phyloP scores from a whole-genome alignment of 257 asterid species.

The Sherardia arvensis region DNA sequence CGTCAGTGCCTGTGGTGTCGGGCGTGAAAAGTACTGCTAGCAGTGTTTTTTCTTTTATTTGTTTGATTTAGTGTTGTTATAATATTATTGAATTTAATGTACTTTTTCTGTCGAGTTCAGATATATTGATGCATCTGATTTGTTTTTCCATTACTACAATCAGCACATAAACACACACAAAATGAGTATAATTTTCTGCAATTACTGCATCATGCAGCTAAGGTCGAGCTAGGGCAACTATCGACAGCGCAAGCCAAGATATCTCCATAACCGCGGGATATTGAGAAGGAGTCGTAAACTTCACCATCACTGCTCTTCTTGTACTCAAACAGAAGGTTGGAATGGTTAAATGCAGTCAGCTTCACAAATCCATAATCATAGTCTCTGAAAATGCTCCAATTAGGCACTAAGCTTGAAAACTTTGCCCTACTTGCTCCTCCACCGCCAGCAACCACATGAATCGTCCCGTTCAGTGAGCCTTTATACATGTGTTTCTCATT shows the following conservation, averaged over 20 bases:
- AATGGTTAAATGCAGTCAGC: conserved; percentile 70
- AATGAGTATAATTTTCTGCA: too few relatives aligned
- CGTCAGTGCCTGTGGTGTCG: too few relatives aligned
- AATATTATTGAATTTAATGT: too few relatives aligned
- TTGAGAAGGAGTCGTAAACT: conserved; percentile 75
- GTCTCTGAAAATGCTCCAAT: conserved; percentile 75
- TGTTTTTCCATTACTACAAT: too few relatives aligned
- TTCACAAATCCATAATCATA: conserved; percentile 72
- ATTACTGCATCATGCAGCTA: too few relatives aligned
- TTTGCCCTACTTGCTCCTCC: conserved; percentile 77
- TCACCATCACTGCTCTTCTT: conserved; percentile 76
- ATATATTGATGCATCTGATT: too few relatives aligned
- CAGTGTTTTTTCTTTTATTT: too few relatives aligned
- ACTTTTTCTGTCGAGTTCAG: too few relatives aligned
- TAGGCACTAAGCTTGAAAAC: conserved; percentile 51
- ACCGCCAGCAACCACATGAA: conserved; percentile 94
- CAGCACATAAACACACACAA: too few relatives aligned
- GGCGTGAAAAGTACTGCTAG: too few relatives aligned
- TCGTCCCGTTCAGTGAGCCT: conserved; percentile 77
- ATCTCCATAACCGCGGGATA: conserved; percentile 81
- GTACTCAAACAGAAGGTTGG: conserved; percentile 78
- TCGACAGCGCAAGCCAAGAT: conserved; percentile 75
- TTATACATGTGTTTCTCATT: conserved; percentile 45
- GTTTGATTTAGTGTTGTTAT: too few relatives aligned
- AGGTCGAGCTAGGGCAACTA: conserved; percentile 69